Conservation (phyloP, 768 basidiomycete genomes). For the Xerocomellus chrysenteron region DNA sequence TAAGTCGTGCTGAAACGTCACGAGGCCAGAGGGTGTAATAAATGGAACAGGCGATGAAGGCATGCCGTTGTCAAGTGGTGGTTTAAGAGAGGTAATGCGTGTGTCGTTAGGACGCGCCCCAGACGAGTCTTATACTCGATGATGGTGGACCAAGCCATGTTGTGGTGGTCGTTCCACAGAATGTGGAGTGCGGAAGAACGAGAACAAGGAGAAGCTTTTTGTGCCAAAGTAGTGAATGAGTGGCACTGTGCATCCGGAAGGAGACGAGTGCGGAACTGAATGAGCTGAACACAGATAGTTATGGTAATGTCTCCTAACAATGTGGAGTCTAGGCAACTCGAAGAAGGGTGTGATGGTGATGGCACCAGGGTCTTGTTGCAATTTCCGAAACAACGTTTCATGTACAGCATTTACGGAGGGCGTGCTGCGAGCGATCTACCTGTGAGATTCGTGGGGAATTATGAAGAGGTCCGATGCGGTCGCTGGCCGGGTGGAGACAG, state of each 20-base stretch:
- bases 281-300: conserved; percentile 13
- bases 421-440: conserved; percentile 12
- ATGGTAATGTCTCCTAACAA: conserved; percentile 10
- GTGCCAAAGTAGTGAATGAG: conserved; percentile 15
- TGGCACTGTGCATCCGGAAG: conserved; percentile 7
- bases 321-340: conserved; percentile 17
- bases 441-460: conserved; percentile 4
- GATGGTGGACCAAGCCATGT: conserved; percentile 18
- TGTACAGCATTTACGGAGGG: conserved; percentile 20
- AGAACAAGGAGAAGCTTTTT: conserved; percentile 13
- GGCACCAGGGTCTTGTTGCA: conserved; percentile 10
- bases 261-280: conserved; percentile 11
- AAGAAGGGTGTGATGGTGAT: conserved; percentile 22
- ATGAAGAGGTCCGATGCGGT: conserved; percentile 8
- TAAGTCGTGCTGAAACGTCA: conserved; percentile 30
- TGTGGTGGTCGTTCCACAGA: conserved; percentile 19
- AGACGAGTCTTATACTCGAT: conserved; percentile 20
- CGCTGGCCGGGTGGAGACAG: conserved; percentile 13
- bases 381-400: conserved; percentile 30
- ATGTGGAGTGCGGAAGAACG: conserved; percentile 11
- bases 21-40: conserved; percentile 27
- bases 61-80: conserved; percentile 21
- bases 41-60: conserved; percentile 27
- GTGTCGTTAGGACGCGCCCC: conserved; percentile 9
- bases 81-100: conserved; percentile 17